Evolutionary conservation across 306 rosid genomes (phyloP).

Genomic region (Cucurbita pepo): DNA sequence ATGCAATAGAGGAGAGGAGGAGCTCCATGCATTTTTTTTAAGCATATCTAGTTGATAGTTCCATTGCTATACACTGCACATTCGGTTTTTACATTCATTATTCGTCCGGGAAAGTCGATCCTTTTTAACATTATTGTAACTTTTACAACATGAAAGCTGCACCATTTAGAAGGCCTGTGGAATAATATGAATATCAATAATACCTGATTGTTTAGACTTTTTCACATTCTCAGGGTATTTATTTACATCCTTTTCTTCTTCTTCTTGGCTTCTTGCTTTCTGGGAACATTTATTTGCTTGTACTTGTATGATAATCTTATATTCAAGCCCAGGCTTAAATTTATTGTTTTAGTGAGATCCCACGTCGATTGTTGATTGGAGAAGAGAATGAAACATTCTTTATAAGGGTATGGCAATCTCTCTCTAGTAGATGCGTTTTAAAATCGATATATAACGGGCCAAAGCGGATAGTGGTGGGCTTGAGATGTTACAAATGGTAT

Average conservation of each 20-base stretch:
- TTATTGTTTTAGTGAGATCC: too few species aligned
- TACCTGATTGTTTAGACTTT: neutral
- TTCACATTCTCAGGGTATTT: neutral
- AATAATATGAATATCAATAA: constrained; percentile 18
- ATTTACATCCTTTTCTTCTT: neutral
- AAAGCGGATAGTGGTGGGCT: too few species aligned
- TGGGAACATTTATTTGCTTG: neutral
- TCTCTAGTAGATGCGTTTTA: too few species aligned
- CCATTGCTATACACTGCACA: neutral
- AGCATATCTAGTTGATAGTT: neutral
- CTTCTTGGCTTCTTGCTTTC: neutral
- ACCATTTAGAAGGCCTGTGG: constrained; percentile 38
- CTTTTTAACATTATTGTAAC: constrained; percentile 43
- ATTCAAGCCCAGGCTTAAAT: too few species aligned
- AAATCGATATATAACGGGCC: too few species aligned
- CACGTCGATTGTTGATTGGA: too few species aligned
- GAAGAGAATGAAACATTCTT: too few species aligned
- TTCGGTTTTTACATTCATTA: constrained; percentile 1
- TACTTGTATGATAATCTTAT: too few species aligned
- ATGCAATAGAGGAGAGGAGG: constrained; percentile 37
- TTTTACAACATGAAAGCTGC: constrained; percentile 17
- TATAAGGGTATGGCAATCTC: too few species aligned
- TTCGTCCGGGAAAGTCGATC: constrained; percentile 9
- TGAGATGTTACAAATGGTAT: too few species aligned
- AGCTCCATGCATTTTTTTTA: neutral